Base-by-base conservation (phyloP, 495 filamentous ascomycete genomes). In the Tuber umbilicatum region DNA sequence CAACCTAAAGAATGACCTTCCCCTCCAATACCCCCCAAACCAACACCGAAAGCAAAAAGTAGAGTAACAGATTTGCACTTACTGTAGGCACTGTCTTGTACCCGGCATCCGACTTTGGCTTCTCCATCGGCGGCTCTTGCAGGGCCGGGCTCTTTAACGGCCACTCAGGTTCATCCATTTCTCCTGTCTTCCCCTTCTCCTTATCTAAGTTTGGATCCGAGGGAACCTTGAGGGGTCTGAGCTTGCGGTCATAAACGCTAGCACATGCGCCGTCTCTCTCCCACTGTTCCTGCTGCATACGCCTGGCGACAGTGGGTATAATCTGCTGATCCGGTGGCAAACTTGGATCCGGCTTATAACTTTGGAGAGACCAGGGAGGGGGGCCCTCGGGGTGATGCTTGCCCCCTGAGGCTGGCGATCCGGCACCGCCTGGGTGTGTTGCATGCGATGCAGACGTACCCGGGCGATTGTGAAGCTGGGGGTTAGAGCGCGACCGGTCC, bases 301-400 rank as follows among this genome's bases (percentile, higher is more conserved):
- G 88, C 80, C 91, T 95, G 60, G 95, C 95, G 74, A 97, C 93
- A 0, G 95, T 99, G 4, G 95, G 95, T 27, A 99, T 88, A 71
- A 99, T 88, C 82, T 99, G 95, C 83, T 98, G 92, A 73, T 99
- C 95, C 19, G 93, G 95, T 55, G 95, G 95, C 21, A 99, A 87
- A 55, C 93, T 90, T 50, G 95, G 95, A 82, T 99, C 95, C 4
- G 95, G 96, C 80, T 95, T 96, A 83, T 97, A 99, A 85, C 96
- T 95, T 0, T 90, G 90, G 27, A 94, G 90, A 83, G 97, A 88
- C 95, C 96, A 98, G 50, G 96, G 96, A 12, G 95, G 91, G 71
- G 97, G 94, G 23, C 95, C 96, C 85, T 98, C 96, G 19, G 94
- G 94, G 45, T 90, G 89, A 78, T 93, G 92, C 39, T 83, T 83